Conservation (phyloP, 345 rosid species). For the Melastoma malabathricum region DNA sequence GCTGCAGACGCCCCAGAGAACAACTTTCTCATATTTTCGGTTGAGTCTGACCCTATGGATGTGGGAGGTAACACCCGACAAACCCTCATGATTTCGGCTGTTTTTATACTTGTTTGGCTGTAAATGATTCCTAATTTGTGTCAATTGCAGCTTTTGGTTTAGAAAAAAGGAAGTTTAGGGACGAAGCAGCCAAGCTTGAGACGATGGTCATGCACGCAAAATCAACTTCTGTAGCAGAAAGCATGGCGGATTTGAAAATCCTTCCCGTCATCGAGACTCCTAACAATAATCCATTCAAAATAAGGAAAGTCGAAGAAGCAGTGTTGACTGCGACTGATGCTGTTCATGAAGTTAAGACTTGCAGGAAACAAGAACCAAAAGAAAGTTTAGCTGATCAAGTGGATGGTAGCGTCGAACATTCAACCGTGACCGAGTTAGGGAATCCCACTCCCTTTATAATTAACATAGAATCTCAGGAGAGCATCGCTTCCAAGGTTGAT, state of each 20-base stretch:
- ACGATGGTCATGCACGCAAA: slow-evolving; percentile 27
- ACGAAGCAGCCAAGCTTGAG: slow-evolving; percentile 35
- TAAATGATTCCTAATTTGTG: too few relatives aligned
- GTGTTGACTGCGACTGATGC: slow-evolving; percentile 5
- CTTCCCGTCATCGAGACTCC: slow-evolving; percentile 20
- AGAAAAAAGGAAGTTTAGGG: slow-evolving; percentile 20
- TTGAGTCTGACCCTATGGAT: slow-evolving; percentile 11
- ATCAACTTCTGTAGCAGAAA: slow-evolving; percentile 3
- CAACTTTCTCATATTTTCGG: slow-evolving; percentile 17
- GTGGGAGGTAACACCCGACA: slow-evolving; percentile 19
- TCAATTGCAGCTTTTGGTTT: slow-evolving; percentile 16
- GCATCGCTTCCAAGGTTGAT: slow-evolving; percentile 36
- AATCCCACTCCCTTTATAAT: slow-evolving; percentile 6
- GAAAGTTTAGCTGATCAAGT: slow-evolving; percentile 9
- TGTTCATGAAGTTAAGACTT: slow-evolving; percentile 2
- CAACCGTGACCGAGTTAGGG: slow-evolving; percentile 21
- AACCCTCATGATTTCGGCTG: slow-evolving; percentile 1
- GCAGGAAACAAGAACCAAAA: slow-evolving; percentile 12
- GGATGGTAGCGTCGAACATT: slow-evolving; percentile 9
- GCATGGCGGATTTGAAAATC: slow-evolving; percentile 4
- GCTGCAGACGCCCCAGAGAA: slow-evolving; percentile 9
- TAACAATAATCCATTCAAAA: slow-evolving; percentile 52
- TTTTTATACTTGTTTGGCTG: too few relatives aligned
- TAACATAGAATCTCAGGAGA: slow-evolving; percentile 28
- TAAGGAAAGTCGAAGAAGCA: slow-evolving; percentile 22